These are phyloP conservation scores for Saksenaea vasiformis DNA, from an alignment of 371 early-diverging fungal genomes.

Conservation along the genomic window DNA sequence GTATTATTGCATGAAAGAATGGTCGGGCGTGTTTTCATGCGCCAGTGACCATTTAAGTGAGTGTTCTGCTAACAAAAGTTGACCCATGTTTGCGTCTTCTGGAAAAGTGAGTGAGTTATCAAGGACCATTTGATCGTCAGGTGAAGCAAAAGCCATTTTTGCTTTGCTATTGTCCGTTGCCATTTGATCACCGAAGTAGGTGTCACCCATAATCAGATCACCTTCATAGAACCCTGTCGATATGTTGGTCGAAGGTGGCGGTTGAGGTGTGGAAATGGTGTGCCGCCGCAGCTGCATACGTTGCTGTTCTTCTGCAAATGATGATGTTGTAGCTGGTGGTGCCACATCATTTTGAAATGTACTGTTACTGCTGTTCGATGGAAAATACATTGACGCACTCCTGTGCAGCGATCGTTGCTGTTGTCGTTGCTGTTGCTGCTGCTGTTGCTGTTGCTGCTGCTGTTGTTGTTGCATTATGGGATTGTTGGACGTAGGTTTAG, in stretches of 20 bases:
- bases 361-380: constrained; percentile 1
- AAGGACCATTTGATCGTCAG: neutral
- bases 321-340: neutral
- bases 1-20: neutral
- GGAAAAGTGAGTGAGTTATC: neutral
- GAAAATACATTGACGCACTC: neutral
- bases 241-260: neutral
- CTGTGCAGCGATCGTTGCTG: constrained; percentile 3
- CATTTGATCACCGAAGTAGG: neutral
- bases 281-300: neutral
- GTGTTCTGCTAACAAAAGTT: neutral
- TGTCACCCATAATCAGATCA: neutral
- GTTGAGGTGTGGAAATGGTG: neutral
- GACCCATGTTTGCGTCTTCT: neutral
- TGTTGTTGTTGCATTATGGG: constrained; percentile 6
- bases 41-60: neutral
- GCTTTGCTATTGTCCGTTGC: neutral
- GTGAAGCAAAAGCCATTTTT: neutral
- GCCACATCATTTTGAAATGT: neutral
- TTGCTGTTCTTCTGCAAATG: neutral
- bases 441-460: constrained; percentile 18
- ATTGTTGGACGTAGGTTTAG: neutral
- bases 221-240: neutral
- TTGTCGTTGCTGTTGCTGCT: constrained; percentile 8
- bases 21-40: neutral